Evolutionary conservation across 768 basidiomycete species (phyloP).

Genomic region (Mycena metata): DNA sequence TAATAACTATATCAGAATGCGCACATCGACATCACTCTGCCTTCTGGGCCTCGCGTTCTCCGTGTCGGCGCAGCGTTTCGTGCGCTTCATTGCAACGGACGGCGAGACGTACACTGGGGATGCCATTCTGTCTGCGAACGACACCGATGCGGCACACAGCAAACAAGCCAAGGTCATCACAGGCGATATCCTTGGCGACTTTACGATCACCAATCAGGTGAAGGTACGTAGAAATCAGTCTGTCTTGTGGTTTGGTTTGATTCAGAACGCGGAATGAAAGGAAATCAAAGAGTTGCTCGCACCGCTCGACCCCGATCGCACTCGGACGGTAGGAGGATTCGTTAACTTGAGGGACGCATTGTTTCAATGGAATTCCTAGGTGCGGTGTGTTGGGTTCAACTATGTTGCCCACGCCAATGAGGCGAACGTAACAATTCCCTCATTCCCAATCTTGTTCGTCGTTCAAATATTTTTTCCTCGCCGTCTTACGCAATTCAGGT

Average conservation of each 20-base stretch:
- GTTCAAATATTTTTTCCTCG: background rate
- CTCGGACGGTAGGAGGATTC: conserved; percentile 45
- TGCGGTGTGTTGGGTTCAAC: conserved; percentile 47
- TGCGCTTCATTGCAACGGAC: conserved; percentile 56
- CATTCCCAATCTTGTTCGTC: conserved; percentile 32
- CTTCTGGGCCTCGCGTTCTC: conserved; percentile 38
- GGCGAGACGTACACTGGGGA: conserved; percentile 55
- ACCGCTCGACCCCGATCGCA: conserved; percentile 50
- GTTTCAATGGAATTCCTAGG: background rate
- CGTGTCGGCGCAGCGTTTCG: conserved; percentile 50
- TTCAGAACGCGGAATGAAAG: conserved; percentile 34
- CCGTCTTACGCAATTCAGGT: conserved; percentile 12
- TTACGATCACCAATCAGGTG: conserved; percentile 51
- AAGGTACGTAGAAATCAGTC: conserved; percentile 42
- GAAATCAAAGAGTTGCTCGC: conserved; percentile 50
- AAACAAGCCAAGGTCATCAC: conserved; percentile 49
- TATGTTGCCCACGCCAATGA: conserved; percentile 45
- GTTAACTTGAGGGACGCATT: background rate
- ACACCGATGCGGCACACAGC: conserved; percentile 51
- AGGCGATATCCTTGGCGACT: conserved; percentile 54
- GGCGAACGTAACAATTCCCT: conserved; percentile 41
- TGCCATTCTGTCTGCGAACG: conserved; percentile 49
- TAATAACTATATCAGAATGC: conserved; percentile 32
- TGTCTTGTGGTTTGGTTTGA: background rate
- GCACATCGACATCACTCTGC: conserved; percentile 19